A percentile compares a stretch with the other conserved stretches of the same genome.
phyloP scores from a whole-genome alignment of 2,329 filamentous ascomycete genomes.

The Knoxdaviesia capensis region DNA sequence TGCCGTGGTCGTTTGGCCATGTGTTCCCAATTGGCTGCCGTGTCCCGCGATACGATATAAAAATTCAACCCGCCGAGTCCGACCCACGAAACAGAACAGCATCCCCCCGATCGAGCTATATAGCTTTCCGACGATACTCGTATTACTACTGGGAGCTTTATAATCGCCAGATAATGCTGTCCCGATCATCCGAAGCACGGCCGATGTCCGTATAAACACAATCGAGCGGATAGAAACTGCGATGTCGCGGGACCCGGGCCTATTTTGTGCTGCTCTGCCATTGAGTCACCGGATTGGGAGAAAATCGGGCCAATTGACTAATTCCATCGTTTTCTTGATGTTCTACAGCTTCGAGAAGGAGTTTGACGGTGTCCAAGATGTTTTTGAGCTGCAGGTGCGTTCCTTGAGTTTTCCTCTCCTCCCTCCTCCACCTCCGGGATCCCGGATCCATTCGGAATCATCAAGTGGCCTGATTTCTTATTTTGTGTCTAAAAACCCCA shows the following conservation, averaged over 20 bases:
- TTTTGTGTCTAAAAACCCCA: background rate
- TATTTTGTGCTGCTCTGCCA: too few species aligned
- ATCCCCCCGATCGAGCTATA: background rate
- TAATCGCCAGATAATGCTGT: too few species aligned
- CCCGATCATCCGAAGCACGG: too few species aligned
- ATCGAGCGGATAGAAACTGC: too few species aligned
- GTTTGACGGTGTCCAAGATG: conserved; percentile 92
- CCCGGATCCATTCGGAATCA: conserved; percentile 3
- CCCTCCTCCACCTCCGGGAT: background rate
- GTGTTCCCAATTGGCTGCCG: too few species aligned
- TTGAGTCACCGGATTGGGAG: too few species aligned
- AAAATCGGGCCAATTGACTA: conserved; percentile 1
- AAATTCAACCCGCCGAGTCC: too few species aligned
- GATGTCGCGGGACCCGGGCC: too few species aligned
- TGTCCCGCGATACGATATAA: too few species aligned
- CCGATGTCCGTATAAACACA: too few species aligned
- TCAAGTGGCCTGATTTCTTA: conserved; percentile 7
- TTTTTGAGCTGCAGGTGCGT: conserved; percentile 96
- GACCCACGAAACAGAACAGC: background rate
- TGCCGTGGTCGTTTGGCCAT: background rate
- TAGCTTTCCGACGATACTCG: too few species aligned
- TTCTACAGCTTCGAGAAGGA: conserved; percentile 79
- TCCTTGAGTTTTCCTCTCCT: conserved; percentile 3
- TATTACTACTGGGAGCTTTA: too few species aligned
- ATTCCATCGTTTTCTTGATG: background rate